Percentiles rank a stretch among this genome's conserved stretches.
These are phyloP conservation scores for Blastocladiella emersonii DNA, from an alignment of 371 early-diverging fungal species.

Conservation along the genomic window DNA sequence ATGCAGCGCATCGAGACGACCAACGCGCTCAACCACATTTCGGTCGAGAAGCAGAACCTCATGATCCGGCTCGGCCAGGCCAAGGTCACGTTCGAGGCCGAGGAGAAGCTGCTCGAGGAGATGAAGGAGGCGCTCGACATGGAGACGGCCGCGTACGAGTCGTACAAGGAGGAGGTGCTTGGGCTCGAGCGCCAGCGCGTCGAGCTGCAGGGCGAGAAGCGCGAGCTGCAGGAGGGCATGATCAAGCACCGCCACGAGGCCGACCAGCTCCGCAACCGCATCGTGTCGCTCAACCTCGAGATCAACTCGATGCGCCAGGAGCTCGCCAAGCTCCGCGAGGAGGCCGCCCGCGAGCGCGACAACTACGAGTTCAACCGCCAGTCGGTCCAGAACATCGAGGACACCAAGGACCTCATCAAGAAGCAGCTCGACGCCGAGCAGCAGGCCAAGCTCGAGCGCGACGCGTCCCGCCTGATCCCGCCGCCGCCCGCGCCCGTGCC, in stretches of 20 bases:
- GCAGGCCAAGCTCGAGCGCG: background rate
- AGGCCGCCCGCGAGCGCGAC: slow-evolving; percentile 3
- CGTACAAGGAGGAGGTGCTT: slow-evolving; percentile 13
- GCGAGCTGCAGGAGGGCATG: background rate
- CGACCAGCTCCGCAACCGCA: slow-evolving; percentile 2
- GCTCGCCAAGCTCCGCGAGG: slow-evolving; percentile 11
- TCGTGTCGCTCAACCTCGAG: slow-evolving; percentile 9
- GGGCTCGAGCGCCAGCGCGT: slow-evolving; percentile 6
- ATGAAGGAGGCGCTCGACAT: slow-evolving; percentile 5
- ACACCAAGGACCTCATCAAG: background rate
- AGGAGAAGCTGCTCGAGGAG: background rate
- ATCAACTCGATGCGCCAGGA: slow-evolving; percentile 7
- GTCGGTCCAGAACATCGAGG: slow-evolving; percentile 1
- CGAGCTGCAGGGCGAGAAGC: slow-evolving; percentile 13
- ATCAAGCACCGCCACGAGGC: background rate
- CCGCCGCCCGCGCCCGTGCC: background rate
- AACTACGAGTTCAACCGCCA: background rate
- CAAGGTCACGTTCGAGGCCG: slow-evolving; percentile 7
- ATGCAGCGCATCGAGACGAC: background rate
- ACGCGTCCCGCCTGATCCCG: background rate
- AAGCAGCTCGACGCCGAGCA: background rate
- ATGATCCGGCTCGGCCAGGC: background rate
- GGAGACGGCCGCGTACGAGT: background rate
- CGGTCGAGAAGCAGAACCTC: background rate
- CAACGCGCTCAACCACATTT: background rate